These are phyloP conservation scores for Leccinum proliferum DNA, from an alignment of 1,284 basidiomycete species.

Conservation along the genomic window DNA sequence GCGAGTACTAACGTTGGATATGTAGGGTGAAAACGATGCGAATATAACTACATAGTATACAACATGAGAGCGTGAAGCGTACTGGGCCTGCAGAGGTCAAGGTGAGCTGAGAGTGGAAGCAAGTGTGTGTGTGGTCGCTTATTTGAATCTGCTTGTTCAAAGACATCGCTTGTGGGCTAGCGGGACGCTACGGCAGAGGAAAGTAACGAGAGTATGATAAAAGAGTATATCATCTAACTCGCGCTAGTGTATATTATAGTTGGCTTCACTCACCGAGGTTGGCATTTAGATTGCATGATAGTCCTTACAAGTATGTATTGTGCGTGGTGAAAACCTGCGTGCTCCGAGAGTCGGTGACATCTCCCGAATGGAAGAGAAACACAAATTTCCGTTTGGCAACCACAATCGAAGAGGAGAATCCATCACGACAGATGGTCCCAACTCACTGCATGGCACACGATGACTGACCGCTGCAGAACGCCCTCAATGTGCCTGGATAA, in stretches of 20 bases:
- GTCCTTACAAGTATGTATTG: neutral
- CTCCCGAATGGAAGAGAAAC: neutral
- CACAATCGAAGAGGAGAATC: constrained; percentile 64
- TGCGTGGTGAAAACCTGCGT: neutral
- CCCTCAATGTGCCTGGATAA: constrained; percentile 51
- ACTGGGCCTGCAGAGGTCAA: neutral
- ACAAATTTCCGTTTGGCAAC: constrained; percentile 16
- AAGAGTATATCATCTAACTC: neutral
- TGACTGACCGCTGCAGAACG: constrained; percentile 66
- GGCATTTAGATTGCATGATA: neutral
- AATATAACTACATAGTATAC: neutral
- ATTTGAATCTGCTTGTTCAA: neutral
- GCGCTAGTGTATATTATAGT: neutral
- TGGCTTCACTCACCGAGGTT: neutral
- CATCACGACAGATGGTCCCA: constrained; percentile 60
- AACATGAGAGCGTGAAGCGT: neutral
- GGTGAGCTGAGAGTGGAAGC: neutral
- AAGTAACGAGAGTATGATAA: neutral
- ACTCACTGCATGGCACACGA: constrained; percentile 62
- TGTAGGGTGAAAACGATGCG: no score
- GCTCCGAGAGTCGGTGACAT: neutral
- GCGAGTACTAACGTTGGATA: no score
- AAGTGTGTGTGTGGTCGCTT: neutral
- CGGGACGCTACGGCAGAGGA: neutral
- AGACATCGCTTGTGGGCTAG: neutral